A percentile compares a stretch with the other conserved stretches of the same genome.
These are phyloP conservation scores for Perkinsus chesapeaki DNA, from an alignment of 169 alveolate genomes.

Conservation along the genomic window DNA sequence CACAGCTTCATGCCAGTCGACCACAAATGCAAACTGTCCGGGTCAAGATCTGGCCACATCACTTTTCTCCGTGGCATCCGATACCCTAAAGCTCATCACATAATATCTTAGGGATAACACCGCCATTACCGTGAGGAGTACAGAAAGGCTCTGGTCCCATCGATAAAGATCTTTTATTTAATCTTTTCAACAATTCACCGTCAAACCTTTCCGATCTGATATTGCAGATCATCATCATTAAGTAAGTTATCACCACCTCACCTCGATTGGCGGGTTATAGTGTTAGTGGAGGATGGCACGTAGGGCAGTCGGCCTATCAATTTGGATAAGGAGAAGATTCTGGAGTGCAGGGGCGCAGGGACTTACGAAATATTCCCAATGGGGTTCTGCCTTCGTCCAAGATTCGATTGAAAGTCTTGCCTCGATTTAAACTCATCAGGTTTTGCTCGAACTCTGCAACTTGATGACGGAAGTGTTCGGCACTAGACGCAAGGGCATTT, in stretches of 20 bases:
- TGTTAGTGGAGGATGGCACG: neutral
- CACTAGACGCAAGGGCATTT: neutral
- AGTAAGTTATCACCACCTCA: neutral
- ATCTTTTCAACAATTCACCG: too few relatives aligned
- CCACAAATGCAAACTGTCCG: neutral
- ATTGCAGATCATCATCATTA: too few relatives aligned
- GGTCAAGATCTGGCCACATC: neutral
- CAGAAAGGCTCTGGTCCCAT: neutral
- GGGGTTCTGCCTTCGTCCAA: neutral
- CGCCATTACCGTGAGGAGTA: neutral
- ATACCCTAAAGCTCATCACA: neutral
- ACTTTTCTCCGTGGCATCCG: neutral
- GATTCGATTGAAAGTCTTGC: too few relatives aligned
- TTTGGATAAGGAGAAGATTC: neutral
- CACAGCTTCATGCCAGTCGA: neutral
- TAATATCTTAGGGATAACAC: too few relatives aligned
- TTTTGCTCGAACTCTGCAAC: neutral
- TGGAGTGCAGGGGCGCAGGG: neutral
- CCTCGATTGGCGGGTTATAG: neutral
- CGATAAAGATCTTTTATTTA: neutral
- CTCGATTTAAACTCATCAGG: too few relatives aligned
- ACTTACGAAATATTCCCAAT: neutral
- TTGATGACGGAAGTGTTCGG: neutral
- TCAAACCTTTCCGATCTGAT: too few relatives aligned
- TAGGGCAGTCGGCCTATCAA: neutral